These are phyloP conservation scores for Eucalyptus camaldulensis DNA, from an alignment of 345 rosid species.

Conservation along the genomic window DNA sequence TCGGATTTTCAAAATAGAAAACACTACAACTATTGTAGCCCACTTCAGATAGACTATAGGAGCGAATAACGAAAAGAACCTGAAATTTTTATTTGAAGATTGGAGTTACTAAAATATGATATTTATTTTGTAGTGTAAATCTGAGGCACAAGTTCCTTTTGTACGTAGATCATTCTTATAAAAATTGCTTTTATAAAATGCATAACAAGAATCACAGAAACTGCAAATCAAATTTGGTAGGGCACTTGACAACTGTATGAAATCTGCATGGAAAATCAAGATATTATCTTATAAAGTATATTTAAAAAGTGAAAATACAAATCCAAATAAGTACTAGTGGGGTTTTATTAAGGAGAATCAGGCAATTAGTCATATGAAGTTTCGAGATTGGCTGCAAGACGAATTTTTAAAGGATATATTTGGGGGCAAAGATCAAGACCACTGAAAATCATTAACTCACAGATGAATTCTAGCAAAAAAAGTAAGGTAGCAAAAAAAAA, in stretches of 20 bases:
- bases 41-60: too few species aligned
- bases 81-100: too few species aligned
- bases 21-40: too few species aligned
- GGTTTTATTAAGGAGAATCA: neutral
- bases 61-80: too few species aligned
- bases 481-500: neutral
- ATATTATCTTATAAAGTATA: too few species aligned
- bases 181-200: neutral
- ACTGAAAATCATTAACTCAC: neutral
- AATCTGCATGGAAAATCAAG: neutral
- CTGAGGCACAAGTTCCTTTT: neutral
- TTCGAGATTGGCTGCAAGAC: neutral
- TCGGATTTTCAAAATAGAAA: too few species aligned
- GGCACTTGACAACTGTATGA: neutral
- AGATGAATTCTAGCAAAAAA: neutral
- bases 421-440: neutral
- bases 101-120: neutral
- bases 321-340: neutral
- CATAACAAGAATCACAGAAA: neutral
- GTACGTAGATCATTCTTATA: neutral
- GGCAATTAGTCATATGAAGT: neutral
- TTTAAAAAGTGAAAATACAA: too few species aligned
- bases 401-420: neutral
- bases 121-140: neutral
- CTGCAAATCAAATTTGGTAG: neutral